Evolutionary conservation across 805 yeast genomes (phyloP), one percentile per base, ranked within the genome.

Genomic region (Metschnikowia anglica): DNA sequence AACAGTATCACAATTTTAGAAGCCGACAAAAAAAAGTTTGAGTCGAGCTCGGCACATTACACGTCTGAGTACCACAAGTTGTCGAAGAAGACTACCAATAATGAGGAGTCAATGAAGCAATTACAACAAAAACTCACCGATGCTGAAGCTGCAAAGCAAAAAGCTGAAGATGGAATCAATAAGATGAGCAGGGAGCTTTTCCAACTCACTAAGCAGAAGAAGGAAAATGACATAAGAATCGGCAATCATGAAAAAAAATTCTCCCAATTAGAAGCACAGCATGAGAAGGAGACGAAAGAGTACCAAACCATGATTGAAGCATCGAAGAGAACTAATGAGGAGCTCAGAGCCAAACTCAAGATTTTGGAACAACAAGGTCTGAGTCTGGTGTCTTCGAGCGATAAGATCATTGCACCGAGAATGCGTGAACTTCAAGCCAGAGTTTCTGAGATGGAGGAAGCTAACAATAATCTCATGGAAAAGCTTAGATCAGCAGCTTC

Each of bases 151-250:
- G 76, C 73, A 10, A 83, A 80, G 52, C 71, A 72, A 19, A 82
- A 77, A 49, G 85, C 91, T 1, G 97, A 90, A 55, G 83, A 80
- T 46, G 97, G 96, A 3, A 83, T 90, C 39, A 89, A 89, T 58
- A 89, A 88, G 53, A 86, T 90, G 96, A 85, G 83, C 41, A 70
- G 91, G 29, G 98, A 90, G 50, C 66, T 90, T 23, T 77, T 88
- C 61, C 76, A 76, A 36, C 66, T 88, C 32, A 74, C 80, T 0
- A 79, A 77, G 42, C 80, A 79, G 25, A 82, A 81, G 44, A 79
- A 76, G 2, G 74, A 75, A 0, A 54, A 74, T 5, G 80, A 75
- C 34, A 66, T 68, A 19, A 61, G 62, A 7, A 61, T 77, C 12
- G 72, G 69, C 29, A 54, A 51, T 4, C 46, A 73, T 33, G 76